Base-by-base conservation (phyloP, 306 rosid species). In the Castanea crenata region DNA sequence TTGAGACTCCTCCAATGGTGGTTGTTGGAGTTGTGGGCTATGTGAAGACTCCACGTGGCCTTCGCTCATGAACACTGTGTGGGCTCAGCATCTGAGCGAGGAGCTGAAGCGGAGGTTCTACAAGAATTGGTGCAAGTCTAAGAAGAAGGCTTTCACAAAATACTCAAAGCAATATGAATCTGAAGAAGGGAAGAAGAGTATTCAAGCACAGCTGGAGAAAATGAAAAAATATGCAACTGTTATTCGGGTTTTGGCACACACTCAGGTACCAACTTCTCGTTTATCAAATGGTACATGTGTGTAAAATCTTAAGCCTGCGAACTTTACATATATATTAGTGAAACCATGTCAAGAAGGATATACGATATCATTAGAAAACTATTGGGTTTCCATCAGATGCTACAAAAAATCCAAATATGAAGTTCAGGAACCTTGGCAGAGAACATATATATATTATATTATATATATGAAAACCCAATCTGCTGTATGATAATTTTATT, bases 1-100 rank as follows among this genome's bases (percentile, higher is more conserved):
- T 93, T 64, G 97, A 93, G 83, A 92, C 93, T 35, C 97, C 97
- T 75, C 96, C 97, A 0, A 81, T 93, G 91, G 92, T 93, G 13
- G 74, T 93, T 78, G 97, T 93, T 27, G 97, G 97, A 27, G 92
- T 93, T 78, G 97, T 93, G 5, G 97, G 97, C 55, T 93, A 93
- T 15, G 90, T 91, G 77, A 91, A 88, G 55, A 93, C 97, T 59
- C 97, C 97, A 0, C 91, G 96, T 13, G 97, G 97, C n/a, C 94
- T 93, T n/a, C 90, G 96, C 1, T 78, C 96, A 1, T 93, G 90
- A 80, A 87, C 82, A 89, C 96, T 55, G 97, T 93, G 0, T 93
- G 97, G 97, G 86, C 96, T 54, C 97, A 93, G 90, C 97, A 93
- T 82, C 80, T 93, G 79, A 91, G 92, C 38, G 96, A 93, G 81